These are phyloP conservation scores for Neurospora sp. DNA, from an alignment of 495 filamentous ascomycete species.

Conservation along the genomic window DNA sequence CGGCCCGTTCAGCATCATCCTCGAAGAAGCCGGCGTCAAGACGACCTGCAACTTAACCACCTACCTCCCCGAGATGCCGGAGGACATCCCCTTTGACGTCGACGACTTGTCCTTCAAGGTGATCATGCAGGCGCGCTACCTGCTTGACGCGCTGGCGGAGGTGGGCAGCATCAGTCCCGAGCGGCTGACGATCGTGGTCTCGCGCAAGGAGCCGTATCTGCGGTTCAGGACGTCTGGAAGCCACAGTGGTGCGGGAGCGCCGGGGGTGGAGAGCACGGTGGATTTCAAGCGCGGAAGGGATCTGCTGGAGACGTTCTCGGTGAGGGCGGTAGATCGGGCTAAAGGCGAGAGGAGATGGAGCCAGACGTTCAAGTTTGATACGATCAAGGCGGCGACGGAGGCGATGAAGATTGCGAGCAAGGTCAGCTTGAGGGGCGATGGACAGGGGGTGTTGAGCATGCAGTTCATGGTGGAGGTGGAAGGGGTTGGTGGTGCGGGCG, in stretches of 20 bases:
- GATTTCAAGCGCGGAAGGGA: constrained; percentile 71
- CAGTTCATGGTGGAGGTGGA: constrained; percentile 93
- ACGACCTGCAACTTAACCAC: constrained; percentile 91
- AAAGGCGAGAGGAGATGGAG: constrained; percentile 25
- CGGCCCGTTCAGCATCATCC: constrained; percentile 63
- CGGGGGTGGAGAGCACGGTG: constrained; percentile 58
- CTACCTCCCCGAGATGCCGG: constrained; percentile 58
- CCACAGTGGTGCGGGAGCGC: constrained; percentile 36
- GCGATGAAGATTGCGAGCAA: constrained; percentile 89
- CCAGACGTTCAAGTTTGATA: constrained; percentile 67
- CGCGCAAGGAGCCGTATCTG: constrained; percentile 57
- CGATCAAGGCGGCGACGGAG: constrained; percentile 70
- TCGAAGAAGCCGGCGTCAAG: constrained; percentile 76
- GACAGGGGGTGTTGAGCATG: constrained; percentile 79
- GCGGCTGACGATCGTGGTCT: constrained; percentile 51
- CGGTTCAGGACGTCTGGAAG: constrained; percentile 46
- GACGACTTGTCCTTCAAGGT: constrained; percentile 79
- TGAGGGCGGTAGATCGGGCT: constrained; percentile 21
- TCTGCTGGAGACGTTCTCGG: constrained; percentile 67
- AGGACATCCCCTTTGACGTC: constrained; percentile 75
- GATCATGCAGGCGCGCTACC: constrained; percentile 78
- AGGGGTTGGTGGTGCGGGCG: constrained; percentile 16
- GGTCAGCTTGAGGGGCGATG: constrained; percentile 81
- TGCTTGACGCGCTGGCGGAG: constrained; percentile 77
- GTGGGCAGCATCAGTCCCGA: constrained; percentile 62